Evolutionary conservation across 2,329 filamentous ascomycete species (phyloP).

Genomic region (Fusarium foetens): DNA sequence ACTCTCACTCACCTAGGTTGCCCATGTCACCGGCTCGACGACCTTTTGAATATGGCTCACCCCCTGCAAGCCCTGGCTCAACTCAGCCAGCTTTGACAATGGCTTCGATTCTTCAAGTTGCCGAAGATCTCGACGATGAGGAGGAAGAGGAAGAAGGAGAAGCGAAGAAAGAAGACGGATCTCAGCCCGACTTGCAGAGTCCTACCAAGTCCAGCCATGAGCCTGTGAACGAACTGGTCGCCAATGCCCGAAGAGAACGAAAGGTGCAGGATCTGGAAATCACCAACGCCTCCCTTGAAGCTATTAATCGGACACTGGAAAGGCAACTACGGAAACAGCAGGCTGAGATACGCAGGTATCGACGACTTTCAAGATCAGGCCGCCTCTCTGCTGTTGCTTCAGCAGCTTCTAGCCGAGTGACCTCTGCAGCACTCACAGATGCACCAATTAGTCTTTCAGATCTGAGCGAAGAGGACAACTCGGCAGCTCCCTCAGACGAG

Average conservation of each 20-base stretch:
- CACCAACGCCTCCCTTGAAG: conserved; percentile 91
- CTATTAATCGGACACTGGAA: conserved; percentile 94
- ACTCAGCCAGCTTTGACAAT: conserved; percentile 57
- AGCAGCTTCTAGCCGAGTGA: conserved; percentile 57
- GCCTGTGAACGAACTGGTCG: conserved; percentile 78
- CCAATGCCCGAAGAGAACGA: conserved; percentile 89
- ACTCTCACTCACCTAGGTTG: conserved; percentile 50
- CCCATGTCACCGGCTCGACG: conserved; percentile 46
- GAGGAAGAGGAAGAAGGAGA: conserved; percentile 49
- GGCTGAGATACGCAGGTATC: conserved; percentile 84
- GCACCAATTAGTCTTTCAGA: conserved; percentile 60
- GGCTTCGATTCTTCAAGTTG: conserved; percentile 66
- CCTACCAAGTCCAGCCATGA: conserved; percentile 67
- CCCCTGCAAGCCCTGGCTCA: conserved; percentile 48
- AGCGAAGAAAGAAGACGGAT: conserved; percentile 44
- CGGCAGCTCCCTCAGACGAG: conserved; percentile 50
- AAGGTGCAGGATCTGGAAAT: conserved; percentile 98
- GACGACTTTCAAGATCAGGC: conserved; percentile 85
- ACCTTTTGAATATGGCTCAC: conserved; percentile 52
- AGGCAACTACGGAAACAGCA: conserved; percentile 92
- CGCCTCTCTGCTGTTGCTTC: conserved; percentile 69
- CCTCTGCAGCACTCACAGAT: conserved; percentile 56
- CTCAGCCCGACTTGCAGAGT: conserved; percentile 58
- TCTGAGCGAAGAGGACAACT: conserved; percentile 55
- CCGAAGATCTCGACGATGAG: conserved; percentile 60